A percentile compares a stretch with the other conserved stretches of the same genome.
phyloP scores from a whole-genome alignment of 306 rosid genomes.

The Heteromeles arbutifolia region DNA sequence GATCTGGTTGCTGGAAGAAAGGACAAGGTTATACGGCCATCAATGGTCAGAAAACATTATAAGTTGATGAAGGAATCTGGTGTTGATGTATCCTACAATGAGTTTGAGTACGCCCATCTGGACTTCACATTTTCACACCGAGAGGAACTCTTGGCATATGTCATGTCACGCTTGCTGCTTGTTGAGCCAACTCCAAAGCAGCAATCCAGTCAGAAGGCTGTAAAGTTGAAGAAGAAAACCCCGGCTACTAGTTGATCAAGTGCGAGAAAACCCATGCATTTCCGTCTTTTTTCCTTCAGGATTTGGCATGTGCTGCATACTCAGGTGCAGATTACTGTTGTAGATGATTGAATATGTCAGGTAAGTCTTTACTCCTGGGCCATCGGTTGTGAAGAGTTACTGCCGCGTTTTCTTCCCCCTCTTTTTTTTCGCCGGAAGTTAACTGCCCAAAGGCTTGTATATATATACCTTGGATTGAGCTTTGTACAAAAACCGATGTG shows the following conservation, averaged over 20 bases:
- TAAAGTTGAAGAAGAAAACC: conserved; percentile 26
- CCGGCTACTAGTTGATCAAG: conserved; percentile 14
- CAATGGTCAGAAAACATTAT: conserved; percentile 81
- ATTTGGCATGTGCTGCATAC: conserved; percentile 16
- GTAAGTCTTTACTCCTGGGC: neutral
- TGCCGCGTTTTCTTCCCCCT: neutral
- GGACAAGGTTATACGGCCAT: conserved; percentile 80
- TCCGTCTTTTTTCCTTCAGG: conserved; percentile 3
- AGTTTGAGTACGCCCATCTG: conserved; percentile 86
- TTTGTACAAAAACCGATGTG: neutral
- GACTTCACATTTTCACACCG: conserved; percentile 91
- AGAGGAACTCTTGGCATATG: conserved; percentile 82
- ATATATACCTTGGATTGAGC: neutral
- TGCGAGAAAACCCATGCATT: neutral
- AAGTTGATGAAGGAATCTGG: conserved; percentile 53
- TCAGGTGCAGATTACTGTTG: conserved; percentile 1
- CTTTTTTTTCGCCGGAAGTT: conserved; percentile 2
- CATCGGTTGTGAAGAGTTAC: neutral
- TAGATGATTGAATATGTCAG: conserved; percentile 12
- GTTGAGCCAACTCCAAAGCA: conserved; percentile 42
- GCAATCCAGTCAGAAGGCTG: conserved; percentile 26
- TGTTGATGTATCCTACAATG: conserved; percentile 58
- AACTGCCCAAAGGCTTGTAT: neutral
- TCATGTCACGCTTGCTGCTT: conserved; percentile 67
- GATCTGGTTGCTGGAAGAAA: conserved; percentile 85